A percentile compares a stretch with the other conserved stretches of the same genome.
Conservation (phyloP, 139 green algal species). For the Chlorella ohadii region DNA sequence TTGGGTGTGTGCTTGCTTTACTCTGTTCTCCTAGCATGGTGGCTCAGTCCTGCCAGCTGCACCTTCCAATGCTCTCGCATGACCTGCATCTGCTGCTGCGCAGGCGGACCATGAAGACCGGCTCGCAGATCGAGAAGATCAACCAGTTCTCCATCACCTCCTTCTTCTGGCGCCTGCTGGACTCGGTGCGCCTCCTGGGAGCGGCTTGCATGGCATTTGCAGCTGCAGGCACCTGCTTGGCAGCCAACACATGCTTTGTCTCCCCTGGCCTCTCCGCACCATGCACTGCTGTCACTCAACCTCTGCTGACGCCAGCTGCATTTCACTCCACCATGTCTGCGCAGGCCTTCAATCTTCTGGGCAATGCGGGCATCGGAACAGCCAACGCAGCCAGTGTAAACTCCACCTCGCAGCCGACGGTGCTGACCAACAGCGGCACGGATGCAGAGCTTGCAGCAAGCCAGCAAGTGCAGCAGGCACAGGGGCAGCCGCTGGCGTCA, state of each 20-base stretch:
- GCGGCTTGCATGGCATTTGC: not conserved
- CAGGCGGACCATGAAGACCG: conserved; percentile 29
- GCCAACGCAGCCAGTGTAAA: no score
- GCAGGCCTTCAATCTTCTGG: conserved; percentile 13
- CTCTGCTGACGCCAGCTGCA: not conserved
- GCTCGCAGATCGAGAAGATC: conserved; percentile 48
- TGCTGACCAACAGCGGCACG: not conserved
- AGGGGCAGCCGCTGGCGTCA: conserved; percentile 2
- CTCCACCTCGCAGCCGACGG: not conserved
- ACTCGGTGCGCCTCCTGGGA: not conserved
- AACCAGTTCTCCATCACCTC: conserved; percentile 47
- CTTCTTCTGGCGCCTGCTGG: conserved; percentile 14
- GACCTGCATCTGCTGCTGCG: no score
- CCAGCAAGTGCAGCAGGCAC: not conserved
- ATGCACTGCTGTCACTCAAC: not conserved
- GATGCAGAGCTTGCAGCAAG: conserved; percentile 1
- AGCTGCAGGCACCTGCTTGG: not conserved
- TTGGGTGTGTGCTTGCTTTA: no score
- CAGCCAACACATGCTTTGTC: no score
- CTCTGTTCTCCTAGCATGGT: no score
- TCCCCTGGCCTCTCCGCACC: no score
- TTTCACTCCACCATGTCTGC: no score
- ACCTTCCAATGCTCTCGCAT: no score
- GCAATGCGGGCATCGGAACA: not conserved
- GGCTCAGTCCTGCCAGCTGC: no score